Base-by-base conservation (phyloP, 2,329 filamentous ascomycete genomes). In the Epichloe sibirici region DNA sequence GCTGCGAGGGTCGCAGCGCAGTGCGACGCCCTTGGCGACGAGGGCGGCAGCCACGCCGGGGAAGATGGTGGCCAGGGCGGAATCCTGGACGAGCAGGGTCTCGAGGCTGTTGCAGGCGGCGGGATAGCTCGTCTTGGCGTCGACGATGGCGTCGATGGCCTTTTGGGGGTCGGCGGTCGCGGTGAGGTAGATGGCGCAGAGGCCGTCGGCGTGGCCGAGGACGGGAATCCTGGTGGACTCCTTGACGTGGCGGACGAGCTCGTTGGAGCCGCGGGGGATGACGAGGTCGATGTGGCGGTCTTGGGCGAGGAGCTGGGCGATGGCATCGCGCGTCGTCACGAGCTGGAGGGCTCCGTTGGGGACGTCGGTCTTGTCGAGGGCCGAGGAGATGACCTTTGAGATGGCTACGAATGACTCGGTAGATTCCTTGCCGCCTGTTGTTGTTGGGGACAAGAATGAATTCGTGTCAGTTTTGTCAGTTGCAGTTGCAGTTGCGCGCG, bases 41-140 rank as follows among this genome's bases (percentile, higher is more conserved):
- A 98, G 78, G 2, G 85, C 86, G 55, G 78, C 67, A n/a, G 86
- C 90, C 13, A 93, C 82, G 2, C 69, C 63, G 1, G 89, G 86
- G 44, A 95, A 78, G 39, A 87, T 66, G 4, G 79, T 84, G 37
- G 69, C 65, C 3, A 95, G 74, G 0, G 83, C 84, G 15, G 78
- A 71, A 56, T 87, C 77, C 61, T 96, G 84, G 4, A 97, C 86
- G 17, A 98, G 80, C 9, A 98, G 77, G 1, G 90, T 94, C 71
- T 98, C 93, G n/a, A 90, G 71, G 43, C 86, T 83, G 72, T 98
- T 98, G 75, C 93, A 98, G 13, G 91, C 93, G 39, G 93, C 93
- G 1, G 91, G 89, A 65, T 98, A 98, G 68, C 85, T 87, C 28
- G 87, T 90, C 72, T 98, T 98, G 46, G 91, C 86, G 70, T 98